Evolutionary conservation across 345 rosid species (phyloP).

Genomic region (Viola odorata): DNA sequence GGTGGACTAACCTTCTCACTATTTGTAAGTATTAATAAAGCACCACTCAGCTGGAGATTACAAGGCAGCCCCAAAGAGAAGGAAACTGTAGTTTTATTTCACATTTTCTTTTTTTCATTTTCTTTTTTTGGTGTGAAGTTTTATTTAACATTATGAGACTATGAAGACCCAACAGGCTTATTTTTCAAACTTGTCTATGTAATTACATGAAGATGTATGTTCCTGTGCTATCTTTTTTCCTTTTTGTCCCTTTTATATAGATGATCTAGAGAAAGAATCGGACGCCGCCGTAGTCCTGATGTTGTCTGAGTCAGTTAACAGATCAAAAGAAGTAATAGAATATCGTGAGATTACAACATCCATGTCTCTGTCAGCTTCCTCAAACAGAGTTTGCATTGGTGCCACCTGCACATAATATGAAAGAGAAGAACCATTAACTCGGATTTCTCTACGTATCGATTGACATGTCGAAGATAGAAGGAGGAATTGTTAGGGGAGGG

Average conservation of each 20-base stretch:
- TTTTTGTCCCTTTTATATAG: background rate
- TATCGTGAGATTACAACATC: slow-evolving; percentile 45
- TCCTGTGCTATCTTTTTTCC: slow-evolving; percentile 9
- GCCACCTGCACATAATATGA: slow-evolving; percentile 41
- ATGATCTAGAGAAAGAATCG: slow-evolving; percentile 30
- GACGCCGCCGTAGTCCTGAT: slow-evolving; percentile 33
- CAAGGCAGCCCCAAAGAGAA: no score
- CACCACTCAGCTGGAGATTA: no score
- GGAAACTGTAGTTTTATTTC: no score
- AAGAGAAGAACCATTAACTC: background rate
- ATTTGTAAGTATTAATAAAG: no score
- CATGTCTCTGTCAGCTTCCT: slow-evolving; percentile 44
- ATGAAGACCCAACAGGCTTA: background rate
- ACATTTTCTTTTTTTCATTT: no score
- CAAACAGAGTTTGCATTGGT: slow-evolving; percentile 39
- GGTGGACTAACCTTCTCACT: no score
- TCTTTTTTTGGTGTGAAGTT: no score
- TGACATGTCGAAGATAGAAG: background rate
- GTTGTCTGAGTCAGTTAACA: slow-evolving; percentile 42
- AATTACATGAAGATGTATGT: background rate
- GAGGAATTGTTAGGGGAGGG: no score
- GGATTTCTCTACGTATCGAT: background rate
- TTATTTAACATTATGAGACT: no score
- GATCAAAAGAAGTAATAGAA: slow-evolving; percentile 69
- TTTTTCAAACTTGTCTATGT: background rate